Percentiles rank a stretch among this genome's conserved stretches.
phyloP scores from a whole-genome alignment of 768 basidiomycete genomes.

The Saitozyma sp. region DNA sequence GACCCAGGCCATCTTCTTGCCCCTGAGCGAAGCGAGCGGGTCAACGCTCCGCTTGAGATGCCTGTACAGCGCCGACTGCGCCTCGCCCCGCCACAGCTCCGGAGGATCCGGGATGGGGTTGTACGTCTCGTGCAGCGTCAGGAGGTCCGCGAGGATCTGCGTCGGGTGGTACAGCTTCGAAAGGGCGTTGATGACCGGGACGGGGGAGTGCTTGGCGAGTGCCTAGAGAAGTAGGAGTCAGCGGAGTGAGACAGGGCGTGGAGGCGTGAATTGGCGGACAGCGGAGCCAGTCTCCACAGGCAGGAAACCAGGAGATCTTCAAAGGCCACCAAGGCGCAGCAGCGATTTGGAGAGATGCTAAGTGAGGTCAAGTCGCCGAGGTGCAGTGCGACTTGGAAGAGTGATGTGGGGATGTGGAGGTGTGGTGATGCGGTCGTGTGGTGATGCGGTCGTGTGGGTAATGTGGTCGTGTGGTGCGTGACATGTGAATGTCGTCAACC shows the following conservation, averaged over 20 bases:
- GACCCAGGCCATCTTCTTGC: constrained; percentile 87
- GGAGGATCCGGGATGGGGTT: constrained; percentile 56
- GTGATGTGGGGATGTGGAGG: no score
- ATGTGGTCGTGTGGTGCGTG: not conserved
- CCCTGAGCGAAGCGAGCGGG: constrained; percentile 63
- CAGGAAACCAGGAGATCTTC: no score
- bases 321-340: no score
- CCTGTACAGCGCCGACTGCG: constrained; percentile 20
- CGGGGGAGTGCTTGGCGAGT: constrained; percentile 82
- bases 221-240: constrained; percentile 59
- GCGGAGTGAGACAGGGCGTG: not conserved
- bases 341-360: no score
- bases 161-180: constrained; percentile 96
- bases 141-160: constrained; percentile 86
- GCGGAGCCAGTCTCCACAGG: no score
- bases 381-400: no score
- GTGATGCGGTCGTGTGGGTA: no score
- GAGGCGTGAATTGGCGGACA: not conserved
- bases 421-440: no score
- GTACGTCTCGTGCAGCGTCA: constrained; percentile 75
- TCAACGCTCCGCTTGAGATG: constrained; percentile 19
- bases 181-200: constrained; percentile 94
- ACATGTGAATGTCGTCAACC: not conserved
- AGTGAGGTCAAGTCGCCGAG: no score
- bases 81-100: constrained; percentile 4